These are phyloP conservation scores for Beauveria sp. DNA, from an alignment of 2,329 filamentous ascomycete genomes.

Conservation along the genomic window DNA sequence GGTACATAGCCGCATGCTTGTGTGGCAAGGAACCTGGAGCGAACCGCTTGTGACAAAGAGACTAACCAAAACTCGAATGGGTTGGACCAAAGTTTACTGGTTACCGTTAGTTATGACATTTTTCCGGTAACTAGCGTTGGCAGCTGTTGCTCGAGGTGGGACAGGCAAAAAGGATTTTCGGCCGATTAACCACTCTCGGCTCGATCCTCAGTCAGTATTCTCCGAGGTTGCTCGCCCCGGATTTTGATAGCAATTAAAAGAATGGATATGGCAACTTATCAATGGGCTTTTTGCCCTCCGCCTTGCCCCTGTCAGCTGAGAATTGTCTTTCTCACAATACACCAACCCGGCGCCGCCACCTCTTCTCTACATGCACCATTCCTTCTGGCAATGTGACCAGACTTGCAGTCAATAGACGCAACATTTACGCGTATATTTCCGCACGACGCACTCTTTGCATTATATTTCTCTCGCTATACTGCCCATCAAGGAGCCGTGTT, in stretches of 20 bases:
- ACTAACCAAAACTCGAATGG: too few relatives aligned
- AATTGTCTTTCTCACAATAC: not conserved
- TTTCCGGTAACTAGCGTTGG: not conserved
- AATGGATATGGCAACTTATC: not conserved
- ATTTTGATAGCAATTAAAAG: not conserved
- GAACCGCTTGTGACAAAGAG: too few relatives aligned
- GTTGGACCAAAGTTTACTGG: too few relatives aligned
- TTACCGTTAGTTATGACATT: too few relatives aligned
- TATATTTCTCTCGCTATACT: not conserved
- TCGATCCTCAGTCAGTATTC: not conserved
- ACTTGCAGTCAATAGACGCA: not conserved
- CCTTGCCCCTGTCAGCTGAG: not conserved
- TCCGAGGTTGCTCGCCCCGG: not conserved
- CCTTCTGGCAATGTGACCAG: not conserved
- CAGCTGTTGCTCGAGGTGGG: not conserved
- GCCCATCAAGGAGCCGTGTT: not conserved
- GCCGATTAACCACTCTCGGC: not conserved
- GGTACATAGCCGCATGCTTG: too few relatives aligned
- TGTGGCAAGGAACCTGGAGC: too few relatives aligned
- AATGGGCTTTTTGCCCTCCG: not conserved
- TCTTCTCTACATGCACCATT: not conserved
- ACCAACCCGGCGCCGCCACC: not conserved
- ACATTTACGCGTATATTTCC: too few relatives aligned
- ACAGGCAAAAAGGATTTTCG: not conserved
- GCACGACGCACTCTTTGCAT: not conserved